phyloP scores from a whole-genome alignment of 805 yeast genomes.

The Zygosaccharomyces bisporus region DNA sequence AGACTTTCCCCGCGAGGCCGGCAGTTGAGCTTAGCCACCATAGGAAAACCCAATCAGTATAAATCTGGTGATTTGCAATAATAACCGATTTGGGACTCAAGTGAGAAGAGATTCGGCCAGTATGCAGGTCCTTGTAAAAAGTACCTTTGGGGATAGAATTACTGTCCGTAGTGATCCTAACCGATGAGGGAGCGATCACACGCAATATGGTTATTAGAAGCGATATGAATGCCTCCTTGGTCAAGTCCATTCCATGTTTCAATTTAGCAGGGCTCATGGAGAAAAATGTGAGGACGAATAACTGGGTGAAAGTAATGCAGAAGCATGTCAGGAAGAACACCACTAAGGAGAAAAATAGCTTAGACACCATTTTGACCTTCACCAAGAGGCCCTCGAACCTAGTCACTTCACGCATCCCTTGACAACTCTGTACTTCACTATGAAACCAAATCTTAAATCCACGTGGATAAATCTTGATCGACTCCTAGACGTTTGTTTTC shows the following conservation, averaged over 20 bases:
- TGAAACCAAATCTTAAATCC: not conserved
- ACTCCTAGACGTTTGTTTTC: not conserved
- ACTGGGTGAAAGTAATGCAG: slow-evolving; percentile 47
- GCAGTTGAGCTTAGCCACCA: slow-evolving; percentile 82
- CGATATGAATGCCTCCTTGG: slow-evolving; percentile 57
- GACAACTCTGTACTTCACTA: not conserved
- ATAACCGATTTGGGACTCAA: slow-evolving; percentile 54
- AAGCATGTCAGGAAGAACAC: slow-evolving; percentile 39
- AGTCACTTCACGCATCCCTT: not conserved
- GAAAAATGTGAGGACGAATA: slow-evolving; percentile 29
- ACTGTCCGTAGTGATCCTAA: slow-evolving; percentile 49
- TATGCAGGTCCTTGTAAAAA: slow-evolving; percentile 28
- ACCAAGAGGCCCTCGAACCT: slow-evolving; percentile 1
- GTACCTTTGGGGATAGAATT: slow-evolving; percentile 37
- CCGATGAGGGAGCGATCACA: slow-evolving; percentile 48
- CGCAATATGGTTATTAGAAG: slow-evolving; percentile 50
- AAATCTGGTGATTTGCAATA: slow-evolving; percentile 86
- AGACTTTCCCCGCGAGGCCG: slow-evolving; percentile 58
- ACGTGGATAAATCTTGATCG: not conserved
- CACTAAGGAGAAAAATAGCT: slow-evolving; percentile 21
- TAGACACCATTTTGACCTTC: slow-evolving; percentile 13
- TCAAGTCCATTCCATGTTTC: slow-evolving; percentile 45
- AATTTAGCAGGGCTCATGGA: slow-evolving; percentile 33
- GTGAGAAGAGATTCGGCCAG: slow-evolving; percentile 24
- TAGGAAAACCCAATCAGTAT: slow-evolving; percentile 84